Conservation (phyloP, 192 early-diverging fungal genomes). For the Backusella tarrabulga region DNA sequence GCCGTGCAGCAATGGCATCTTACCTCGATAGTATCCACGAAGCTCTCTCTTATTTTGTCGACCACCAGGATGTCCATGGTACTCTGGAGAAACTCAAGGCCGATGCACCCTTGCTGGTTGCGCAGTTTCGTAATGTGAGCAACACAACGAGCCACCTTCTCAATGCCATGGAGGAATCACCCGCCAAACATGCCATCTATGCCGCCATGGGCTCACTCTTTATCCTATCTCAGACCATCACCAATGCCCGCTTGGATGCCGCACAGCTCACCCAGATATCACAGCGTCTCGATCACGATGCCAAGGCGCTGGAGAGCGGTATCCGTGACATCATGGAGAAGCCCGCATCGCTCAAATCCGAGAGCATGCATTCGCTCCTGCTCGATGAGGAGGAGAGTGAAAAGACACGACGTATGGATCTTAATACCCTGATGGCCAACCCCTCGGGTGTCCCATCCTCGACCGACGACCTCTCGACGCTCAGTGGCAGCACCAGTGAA, state of each 20-base stretch:
- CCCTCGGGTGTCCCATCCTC: neutral
- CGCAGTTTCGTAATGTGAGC: conserved; percentile 36
- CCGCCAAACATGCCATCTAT: conserved; percentile 26
- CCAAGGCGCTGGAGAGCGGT: neutral
- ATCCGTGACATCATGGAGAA: neutral
- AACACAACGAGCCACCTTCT: conserved; percentile 35
- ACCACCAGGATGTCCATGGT: neutral
- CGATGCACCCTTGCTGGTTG: conserved; percentile 31
- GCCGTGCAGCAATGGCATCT: neutral
- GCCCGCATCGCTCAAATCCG: neutral
- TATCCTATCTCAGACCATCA: conserved; percentile 28
- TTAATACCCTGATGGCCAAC: neutral
- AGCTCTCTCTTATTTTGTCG: neutral
- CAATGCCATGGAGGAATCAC: neutral
- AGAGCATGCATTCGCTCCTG: neutral
- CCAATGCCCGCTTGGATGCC: conserved; percentile 16
- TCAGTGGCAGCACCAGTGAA: neutral
- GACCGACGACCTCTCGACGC: neutral
- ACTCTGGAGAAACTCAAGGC: conserved; percentile 12
- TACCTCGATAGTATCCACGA: conserved; percentile 15
- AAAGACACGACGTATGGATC: neutral
- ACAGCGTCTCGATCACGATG: conserved; percentile 2
- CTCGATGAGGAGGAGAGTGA: neutral
- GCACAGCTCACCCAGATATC: neutral
- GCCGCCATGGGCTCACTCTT: conserved; percentile 29